A percentile compares a stretch with the other conserved stretches of the same genome.
Conservation (phyloP, 768 basidiomycete species). For the Asterophora parasitica region DNA sequence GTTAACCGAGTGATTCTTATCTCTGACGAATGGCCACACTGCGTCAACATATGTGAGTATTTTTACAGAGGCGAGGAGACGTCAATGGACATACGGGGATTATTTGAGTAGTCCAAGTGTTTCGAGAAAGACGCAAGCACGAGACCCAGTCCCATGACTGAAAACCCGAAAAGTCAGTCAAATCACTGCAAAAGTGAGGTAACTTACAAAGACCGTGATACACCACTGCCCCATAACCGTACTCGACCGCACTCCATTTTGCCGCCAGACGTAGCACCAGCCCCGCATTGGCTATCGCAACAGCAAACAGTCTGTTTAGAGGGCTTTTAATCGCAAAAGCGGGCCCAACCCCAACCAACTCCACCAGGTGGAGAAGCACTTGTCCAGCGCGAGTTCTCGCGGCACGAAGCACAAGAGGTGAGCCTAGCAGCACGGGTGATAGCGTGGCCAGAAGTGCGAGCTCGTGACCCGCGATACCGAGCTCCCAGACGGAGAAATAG, state of each 20-base stretch:
- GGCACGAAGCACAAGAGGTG: conserved; percentile 39
- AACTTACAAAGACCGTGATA: conserved; percentile 50
- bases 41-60: conserved; percentile 4
- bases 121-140: conserved; percentile 66
- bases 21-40: conserved; percentile 75
- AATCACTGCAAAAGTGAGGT: not conserved
- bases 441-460: conserved; percentile 67
- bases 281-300: conserved; percentile 48
- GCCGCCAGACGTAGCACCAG: conserved; percentile 47
- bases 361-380: conserved; percentile 46
- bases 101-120: conserved; percentile 75
- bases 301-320: conserved; percentile 48
- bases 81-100: conserved; percentile 50
- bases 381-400: conserved; percentile 45
- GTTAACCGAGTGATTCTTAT: conserved; percentile 64
- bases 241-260: conserved; percentile 43
- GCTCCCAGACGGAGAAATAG: conserved; percentile 91
- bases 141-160: conserved; percentile 66
- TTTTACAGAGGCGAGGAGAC: not conserved
- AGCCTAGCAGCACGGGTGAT: conserved; percentile 58
- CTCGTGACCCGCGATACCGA: conserved; percentile 81
- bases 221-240: conserved; percentile 20
- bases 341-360: conserved; percentile 26
- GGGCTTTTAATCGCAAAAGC: conserved; percentile 51
- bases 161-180: conserved; percentile 2